A percentile compares a stretch with the other conserved stretches of the same genome.
Evolutionary conservation across 2,329 filamentous ascomycete species (phyloP).

Genomic region (Fusarium compactum): DNA sequence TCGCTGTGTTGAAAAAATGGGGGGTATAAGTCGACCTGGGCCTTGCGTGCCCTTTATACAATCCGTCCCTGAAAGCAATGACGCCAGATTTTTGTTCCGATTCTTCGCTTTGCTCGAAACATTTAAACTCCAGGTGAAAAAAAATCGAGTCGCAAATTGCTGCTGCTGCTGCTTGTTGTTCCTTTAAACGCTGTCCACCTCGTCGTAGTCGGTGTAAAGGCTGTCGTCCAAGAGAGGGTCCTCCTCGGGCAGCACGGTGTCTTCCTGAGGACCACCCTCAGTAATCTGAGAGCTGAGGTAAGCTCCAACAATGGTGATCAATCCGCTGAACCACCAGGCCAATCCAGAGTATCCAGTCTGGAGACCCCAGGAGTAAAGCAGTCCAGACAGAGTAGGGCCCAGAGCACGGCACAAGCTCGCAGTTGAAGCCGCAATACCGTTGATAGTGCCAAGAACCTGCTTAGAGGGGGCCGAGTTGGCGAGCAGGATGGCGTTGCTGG

Average conservation of each 20-base stretch:
- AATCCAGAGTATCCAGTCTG: conserved; percentile 85
- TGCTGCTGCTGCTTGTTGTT: conserved; percentile 1
- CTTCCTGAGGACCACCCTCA: conserved; percentile 66
- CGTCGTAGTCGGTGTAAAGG: conserved; percentile 50
- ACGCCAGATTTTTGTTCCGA: conserved; percentile 41
- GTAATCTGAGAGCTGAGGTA: conserved; percentile 81
- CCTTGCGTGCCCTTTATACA: conserved; percentile 37
- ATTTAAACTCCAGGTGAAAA: conserved; percentile 35
- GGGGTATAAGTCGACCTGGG: conserved; percentile 39
- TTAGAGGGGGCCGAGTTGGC: conserved; percentile 89
- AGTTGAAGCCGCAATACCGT: conserved; percentile 90
- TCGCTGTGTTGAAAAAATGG: conserved; percentile 39
- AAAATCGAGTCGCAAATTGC: conserved; percentile 28
- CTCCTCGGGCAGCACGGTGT: conserved; percentile 56
- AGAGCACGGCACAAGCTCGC: conserved; percentile 90
- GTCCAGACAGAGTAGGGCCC: conserved; percentile 87
- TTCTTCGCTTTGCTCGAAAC: conserved; percentile 37
- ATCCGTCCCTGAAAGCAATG: conserved; percentile 43
- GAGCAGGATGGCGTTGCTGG: conserved; percentile 87
- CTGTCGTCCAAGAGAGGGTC: conserved; percentile 51
- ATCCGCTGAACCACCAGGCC: conserved; percentile 91
- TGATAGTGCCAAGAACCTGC: conserved; percentile 88
- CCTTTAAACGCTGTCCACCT: conserved; percentile 50
- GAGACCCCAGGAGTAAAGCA: conserved; percentile 85
- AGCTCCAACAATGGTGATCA: conserved; percentile 80